phyloP scores from a whole-genome alignment of 2,329 filamentous ascomycete genomes.

The Phialemoniopsis sp. region DNA sequence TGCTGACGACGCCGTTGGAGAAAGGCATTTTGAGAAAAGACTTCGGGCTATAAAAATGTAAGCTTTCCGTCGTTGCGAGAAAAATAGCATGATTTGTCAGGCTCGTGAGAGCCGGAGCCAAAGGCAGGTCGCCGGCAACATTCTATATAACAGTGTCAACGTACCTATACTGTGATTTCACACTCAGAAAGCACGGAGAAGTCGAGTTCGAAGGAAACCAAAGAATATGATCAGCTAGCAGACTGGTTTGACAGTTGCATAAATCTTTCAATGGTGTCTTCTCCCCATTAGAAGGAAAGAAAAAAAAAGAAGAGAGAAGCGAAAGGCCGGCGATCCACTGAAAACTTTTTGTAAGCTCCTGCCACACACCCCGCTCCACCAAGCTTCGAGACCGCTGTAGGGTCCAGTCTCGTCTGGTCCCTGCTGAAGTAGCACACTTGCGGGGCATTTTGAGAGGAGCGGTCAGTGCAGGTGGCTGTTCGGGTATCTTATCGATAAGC shows the following conservation, averaged over 20 bases:
- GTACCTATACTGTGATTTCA: too few species aligned
- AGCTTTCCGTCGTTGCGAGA: background rate
- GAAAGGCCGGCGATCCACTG: background rate
- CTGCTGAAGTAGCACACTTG: too few species aligned
- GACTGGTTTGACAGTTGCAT: conserved; percentile 10
- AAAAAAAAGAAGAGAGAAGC: conserved; percentile 10
- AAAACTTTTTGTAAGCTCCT: conserved; percentile 15
- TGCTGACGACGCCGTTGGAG: conserved; percentile 58
- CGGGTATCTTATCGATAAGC: too few species aligned
- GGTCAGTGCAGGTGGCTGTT: too few species aligned
- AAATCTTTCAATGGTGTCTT: conserved; percentile 16
- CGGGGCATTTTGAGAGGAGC: too few species aligned
- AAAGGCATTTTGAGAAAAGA: conserved; percentile 60
- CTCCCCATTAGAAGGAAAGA: conserved; percentile 19
- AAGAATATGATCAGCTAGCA: conserved; percentile 11
- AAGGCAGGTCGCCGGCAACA: too few species aligned
- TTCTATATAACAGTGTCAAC: too few species aligned
- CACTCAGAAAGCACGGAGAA: background rate
- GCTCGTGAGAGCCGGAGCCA: too few species aligned
- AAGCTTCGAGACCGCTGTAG: too few species aligned
- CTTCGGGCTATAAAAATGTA: conserved; percentile 12
- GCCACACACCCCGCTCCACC: background rate
- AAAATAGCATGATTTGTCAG: too few species aligned
- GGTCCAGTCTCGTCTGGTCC: too few species aligned
- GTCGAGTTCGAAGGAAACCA: conserved; percentile 15